Evolutionary conservation across 345 rosid species (phyloP), one percentile per base, ranked within the genome.

Genomic region (Lepidium africanum): DNA sequence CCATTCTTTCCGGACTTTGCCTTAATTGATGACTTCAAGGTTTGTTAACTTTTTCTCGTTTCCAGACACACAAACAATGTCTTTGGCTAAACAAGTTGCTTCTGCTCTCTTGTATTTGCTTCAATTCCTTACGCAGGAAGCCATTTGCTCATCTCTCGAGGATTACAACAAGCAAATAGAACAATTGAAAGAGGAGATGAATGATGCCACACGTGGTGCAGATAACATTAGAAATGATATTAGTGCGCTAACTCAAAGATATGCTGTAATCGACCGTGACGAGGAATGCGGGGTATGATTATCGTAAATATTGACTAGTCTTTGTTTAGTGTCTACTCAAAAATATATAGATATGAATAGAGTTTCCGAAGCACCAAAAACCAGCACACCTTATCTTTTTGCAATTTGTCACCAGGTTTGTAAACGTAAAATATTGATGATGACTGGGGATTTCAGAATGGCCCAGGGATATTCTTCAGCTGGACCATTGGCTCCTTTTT

Each of bases 1-100:
- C 99, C 99, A 12, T 91, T 94, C 82, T 94, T 94, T 76, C 99
- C 99, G 0, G 99, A 94, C 85, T 94, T 94, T 79, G 96, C 97
- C 59, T 84, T 94, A 69, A 94, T 94, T 76, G 99, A 94, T 77
- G 99, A 94, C 86, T 94, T 94, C 86, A 94, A 94, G 86, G 99
- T 91, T 76, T 62, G 76, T 54, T 50, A 37, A 43, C 38, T 27
- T 59, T 21, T 56, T 40, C 66, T 60, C 38, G 59, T 36, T 36
- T 36, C 50, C 32, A 41, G 33, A 35, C 43, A 32, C 65, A 59
- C 41, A 50, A 38, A 51, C 39, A 11, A 17, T 45, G 37, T 12
- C 17, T 53, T 56, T 40, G 71, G 47, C 37, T 32, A 11, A 16
- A 37, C 54, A 55, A 39, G 14, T 64, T 63, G 40, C 54, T 63